Percentiles rank a stretch among this genome's conserved stretches.
phyloP scores from a whole-genome alignment of 2,329 filamentous ascomycete species.

The Harringtonia lauricola region DNA sequence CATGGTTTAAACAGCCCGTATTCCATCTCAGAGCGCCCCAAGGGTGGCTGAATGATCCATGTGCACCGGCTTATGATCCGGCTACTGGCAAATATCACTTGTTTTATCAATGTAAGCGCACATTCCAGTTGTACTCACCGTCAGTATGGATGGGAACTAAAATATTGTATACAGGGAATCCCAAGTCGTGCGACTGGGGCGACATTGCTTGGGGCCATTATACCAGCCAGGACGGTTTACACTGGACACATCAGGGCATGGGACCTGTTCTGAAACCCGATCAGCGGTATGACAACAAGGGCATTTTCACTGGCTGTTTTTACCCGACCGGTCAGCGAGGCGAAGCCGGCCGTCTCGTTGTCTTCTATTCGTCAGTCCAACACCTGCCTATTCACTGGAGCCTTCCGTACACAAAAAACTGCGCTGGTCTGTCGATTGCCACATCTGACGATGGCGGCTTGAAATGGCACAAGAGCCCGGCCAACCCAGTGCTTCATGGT shows the following conservation, averaged over 20 bases:
- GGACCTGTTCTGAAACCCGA: conserved; percentile 22
- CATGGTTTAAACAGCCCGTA: too few species aligned
- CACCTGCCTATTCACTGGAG: conserved; percentile 24
- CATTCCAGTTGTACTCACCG: not conserved
- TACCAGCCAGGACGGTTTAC: conserved; percentile 25
- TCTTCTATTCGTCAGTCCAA: conserved; percentile 22
- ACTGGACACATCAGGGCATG: conserved; percentile 26
- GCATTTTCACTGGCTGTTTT: conserved; percentile 40
- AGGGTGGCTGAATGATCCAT: conserved; percentile 31
- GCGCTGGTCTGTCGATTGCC: conserved; percentile 29
- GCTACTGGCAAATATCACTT: conserved; percentile 35
- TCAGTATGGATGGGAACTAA: not conserved
- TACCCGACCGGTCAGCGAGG: conserved; percentile 35
- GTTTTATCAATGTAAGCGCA: conserved; percentile 33
- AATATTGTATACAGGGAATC: conserved; percentile 15
- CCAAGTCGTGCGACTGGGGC: conserved; percentile 24
- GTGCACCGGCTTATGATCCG: conserved; percentile 37
- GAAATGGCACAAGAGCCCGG: conserved; percentile 20
- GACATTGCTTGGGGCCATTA: conserved; percentile 31
- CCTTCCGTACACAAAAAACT: conserved; percentile 26
- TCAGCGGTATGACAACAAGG: conserved; percentile 35
- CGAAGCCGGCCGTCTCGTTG: conserved; percentile 14
- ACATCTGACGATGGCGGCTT: conserved; percentile 24
- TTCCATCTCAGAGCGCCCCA: conserved; percentile 13
- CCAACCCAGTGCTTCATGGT: conserved; percentile 20